These are phyloP conservation scores for Globisporangium spiculum DNA, from an alignment of 352 stramenopile species.

Conservation along the genomic window DNA sequence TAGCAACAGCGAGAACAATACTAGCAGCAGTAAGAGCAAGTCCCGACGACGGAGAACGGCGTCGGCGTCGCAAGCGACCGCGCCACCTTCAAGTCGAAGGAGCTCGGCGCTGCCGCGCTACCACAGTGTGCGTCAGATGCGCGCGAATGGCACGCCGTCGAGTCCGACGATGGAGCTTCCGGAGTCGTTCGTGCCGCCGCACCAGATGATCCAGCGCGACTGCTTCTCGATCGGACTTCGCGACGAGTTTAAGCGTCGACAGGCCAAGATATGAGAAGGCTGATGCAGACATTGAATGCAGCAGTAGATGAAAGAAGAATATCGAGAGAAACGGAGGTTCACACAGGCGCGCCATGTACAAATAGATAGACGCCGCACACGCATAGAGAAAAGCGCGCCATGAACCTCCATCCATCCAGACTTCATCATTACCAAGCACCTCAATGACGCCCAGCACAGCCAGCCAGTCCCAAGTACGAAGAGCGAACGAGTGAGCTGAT, in stretches of 20 bases:
- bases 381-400: constrained; percentile 1
- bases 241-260: constrained; percentile 67
- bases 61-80: constrained; percentile 9
- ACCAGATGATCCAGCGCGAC: constrained; percentile 67
- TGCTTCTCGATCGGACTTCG: constrained; percentile 72
- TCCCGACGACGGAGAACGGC: constrained; percentile 12
- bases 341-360: neutral
- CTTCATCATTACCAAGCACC: no score
- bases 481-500: no score
- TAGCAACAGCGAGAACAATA: constrained; percentile 5
- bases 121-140: constrained; percentile 22
- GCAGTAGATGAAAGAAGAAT: neutral
- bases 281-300: neutral
- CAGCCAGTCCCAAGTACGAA: neutral
- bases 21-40: neutral
- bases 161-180: constrained; percentile 24
- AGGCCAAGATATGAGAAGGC: constrained; percentile 17
- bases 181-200: constrained; percentile 69
- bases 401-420: neutral
- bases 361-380: constrained; percentile 2
- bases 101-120: constrained; percentile 15
- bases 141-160: constrained; percentile 23
- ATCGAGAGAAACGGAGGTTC: neutral
- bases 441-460: no score
- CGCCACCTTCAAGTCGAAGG: constrained; percentile 11